Evolutionary conservation across 352 stramenopile species (phyloP), one percentile per base, ranked within the genome.

Genomic region (Globisporangium nunn): DNA sequence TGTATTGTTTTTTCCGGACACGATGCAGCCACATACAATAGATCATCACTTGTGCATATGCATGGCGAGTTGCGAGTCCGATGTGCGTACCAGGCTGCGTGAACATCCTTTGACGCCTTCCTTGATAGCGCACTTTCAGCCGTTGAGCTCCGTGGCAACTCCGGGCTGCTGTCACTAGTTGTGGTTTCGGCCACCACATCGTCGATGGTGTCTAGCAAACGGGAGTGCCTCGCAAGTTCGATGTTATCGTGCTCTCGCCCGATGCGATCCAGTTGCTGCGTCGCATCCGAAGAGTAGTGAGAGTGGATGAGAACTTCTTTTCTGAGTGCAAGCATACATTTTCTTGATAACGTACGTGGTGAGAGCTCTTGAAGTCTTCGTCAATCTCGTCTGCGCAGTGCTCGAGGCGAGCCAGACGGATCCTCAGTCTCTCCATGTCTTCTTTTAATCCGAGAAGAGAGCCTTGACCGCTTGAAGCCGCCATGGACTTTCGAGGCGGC

Each of bases 401-500:
- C 47, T 88, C 75, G 31, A 88, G 69, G 28, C 67, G 70, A 15
- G 48, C 41, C 28, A 88, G 59, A 10, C 75, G 76, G n/a, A 65
- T 60, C 33, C 68, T 80, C 63, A 86, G 76, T 44, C 61, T 56
- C 43, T 78, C 63, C 72, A 87, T 82, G 28, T 81, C 70, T 30
- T 72, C 56, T 44, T 64, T 67, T 12, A 87, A 52, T 14, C 65
- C 56, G 23, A 71, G 51, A 17, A 86, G 66, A 12, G 71, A 61
- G 31, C 15, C 23, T 57, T 59, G 18, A 59, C 59, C 23, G 49
- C 58, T 49, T 6, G 48, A 58, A 15, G 45, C n/a, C n/a, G 35
- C 17, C 10, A 46, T 43, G 58, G 41, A 18, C 43, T 55, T 44
- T 29, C 47, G 47, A 15, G 10, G 12, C 50, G 14, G 33, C n/a